Percentiles rank a stretch among this genome's conserved stretches.
phyloP scores from a whole-genome alignment of 148 eudicot genomes.

The Rhododendron griersonianum region DNA sequence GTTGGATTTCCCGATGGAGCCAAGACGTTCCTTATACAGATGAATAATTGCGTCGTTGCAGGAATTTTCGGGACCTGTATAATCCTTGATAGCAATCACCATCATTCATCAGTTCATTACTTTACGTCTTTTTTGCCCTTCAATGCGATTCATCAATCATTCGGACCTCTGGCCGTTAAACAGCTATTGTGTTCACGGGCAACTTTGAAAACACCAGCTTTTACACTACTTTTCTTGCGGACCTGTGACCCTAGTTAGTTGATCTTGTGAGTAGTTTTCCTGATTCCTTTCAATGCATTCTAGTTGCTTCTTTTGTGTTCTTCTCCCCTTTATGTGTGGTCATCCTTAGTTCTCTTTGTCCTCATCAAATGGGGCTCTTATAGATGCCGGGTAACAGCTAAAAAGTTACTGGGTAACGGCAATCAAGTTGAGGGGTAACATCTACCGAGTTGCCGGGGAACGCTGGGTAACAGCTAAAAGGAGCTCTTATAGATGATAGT shows the following conservation, averaged over 20 bases:
- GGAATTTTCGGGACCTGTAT: no score
- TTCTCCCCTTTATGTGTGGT: background rate
- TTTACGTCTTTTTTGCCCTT: background rate
- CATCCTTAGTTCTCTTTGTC: background rate
- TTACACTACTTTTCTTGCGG: background rate
- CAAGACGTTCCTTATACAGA: background rate
- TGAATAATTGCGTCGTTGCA: no score
- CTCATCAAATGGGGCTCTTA: background rate
- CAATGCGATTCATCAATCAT: no score
- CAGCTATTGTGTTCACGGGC: background rate
- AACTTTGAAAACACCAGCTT: background rate
- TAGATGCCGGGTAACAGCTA: background rate
- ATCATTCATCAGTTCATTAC: no score
- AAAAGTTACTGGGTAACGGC: no score
- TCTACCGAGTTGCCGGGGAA: no score
- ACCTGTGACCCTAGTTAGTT: background rate
- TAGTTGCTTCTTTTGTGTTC: background rate
- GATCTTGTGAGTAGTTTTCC: background rate
- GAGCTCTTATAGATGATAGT: background rate
- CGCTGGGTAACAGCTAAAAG: no score
- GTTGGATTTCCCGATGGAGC: background rate
- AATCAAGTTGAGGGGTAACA: no score
- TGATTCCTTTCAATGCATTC: background rate
- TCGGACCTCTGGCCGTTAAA: no score
- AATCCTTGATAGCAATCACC: no score